phyloP scores from a whole-genome alignment of 2,329 filamentous ascomycete genomes.

The Colletotrichum caudatum region DNA sequence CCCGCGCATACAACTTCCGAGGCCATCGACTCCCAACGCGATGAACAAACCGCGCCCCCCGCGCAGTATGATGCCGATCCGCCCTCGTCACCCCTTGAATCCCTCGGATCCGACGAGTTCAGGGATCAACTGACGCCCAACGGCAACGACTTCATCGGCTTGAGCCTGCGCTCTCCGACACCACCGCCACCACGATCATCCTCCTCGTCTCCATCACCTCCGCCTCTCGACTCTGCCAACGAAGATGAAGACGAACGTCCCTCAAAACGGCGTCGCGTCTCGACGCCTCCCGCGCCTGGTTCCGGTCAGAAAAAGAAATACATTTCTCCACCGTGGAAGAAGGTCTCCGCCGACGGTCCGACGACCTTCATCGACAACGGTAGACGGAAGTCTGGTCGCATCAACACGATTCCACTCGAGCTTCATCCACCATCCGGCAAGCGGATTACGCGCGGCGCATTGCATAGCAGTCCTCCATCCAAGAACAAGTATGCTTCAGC shows the following conservation, averaged over 20 bases:
- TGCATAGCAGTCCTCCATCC: slow-evolving; percentile 51
- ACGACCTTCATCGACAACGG: slow-evolving; percentile 85
- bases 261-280: slow-evolving; percentile 72
- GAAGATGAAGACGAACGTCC: slow-evolving; percentile 61
- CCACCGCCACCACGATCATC: slow-evolving; percentile 24
- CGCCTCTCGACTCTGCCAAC: slow-evolving; percentile 20
- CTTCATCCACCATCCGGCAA: slow-evolving; percentile 63
- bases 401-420: slow-evolving; percentile 68
- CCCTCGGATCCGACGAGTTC: slow-evolving; percentile 42
- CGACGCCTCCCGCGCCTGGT: slow-evolving; percentile 53
- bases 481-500: slow-evolving; percentile 47
- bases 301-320: slow-evolving; percentile 60
- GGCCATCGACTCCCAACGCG: slow-evolving; percentile 45
- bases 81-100: slow-evolving; percentile 36
- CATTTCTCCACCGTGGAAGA: slow-evolving; percentile 94
- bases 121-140: slow-evolving; percentile 41
- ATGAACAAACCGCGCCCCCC: slow-evolving; percentile 41
- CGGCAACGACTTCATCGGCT: slow-evolving; percentile 39
- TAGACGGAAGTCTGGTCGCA: slow-evolving; percentile 73
- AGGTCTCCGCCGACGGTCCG: slow-evolving; percentile 83
- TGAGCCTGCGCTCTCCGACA: slow-evolving; percentile 18
- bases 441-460: slow-evolving; percentile 62
- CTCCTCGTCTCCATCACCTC: slow-evolving; percentile 22
- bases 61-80: slow-evolving; percentile 32
- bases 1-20: slow-evolving; percentile 52